Percentiles rank a stretch among this genome's conserved stretches.
Evolutionary conservation across 306 rosid species (phyloP).

Genomic region (Quercus engelmannii): DNA sequence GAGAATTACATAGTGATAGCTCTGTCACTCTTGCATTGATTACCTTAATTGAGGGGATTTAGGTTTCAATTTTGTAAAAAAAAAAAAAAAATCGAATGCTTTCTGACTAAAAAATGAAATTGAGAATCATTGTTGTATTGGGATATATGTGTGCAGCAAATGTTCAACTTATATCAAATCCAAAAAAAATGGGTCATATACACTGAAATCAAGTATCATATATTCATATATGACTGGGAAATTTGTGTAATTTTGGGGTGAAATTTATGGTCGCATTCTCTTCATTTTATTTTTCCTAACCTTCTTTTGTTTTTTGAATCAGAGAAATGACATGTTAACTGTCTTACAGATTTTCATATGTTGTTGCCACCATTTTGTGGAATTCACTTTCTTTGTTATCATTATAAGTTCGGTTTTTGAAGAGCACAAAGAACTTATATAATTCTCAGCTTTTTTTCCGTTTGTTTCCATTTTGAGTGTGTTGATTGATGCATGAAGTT

Average conservation of each 20-base stretch:
- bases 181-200: background rate
- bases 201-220: background rate
- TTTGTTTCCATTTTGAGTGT: background rate
- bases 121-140: background rate
- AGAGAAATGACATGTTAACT: background rate
- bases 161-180: background rate
- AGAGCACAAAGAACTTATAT: background rate
- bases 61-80: no score
- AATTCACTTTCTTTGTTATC: background rate
- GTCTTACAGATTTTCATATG: background rate
- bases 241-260: conserved; percentile 1
- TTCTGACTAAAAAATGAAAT: background rate
- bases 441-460: background rate
- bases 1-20: no score
- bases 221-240: background rate
- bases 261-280: background rate
- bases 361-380: background rate
- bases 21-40: no score
- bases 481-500: conserved; percentile 11
- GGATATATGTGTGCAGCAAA: background rate
- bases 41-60: background rate
- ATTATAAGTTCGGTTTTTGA: background rate
- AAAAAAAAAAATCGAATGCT: background rate
- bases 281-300: background rate
- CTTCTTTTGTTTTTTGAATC: background rate